A percentile compares a stretch with the other conserved stretches of the same genome.
Evolutionary conservation across 192 early-diverging fungal species (phyloP).

Genomic region (Jimgerdemannia lactiflua): DNA sequence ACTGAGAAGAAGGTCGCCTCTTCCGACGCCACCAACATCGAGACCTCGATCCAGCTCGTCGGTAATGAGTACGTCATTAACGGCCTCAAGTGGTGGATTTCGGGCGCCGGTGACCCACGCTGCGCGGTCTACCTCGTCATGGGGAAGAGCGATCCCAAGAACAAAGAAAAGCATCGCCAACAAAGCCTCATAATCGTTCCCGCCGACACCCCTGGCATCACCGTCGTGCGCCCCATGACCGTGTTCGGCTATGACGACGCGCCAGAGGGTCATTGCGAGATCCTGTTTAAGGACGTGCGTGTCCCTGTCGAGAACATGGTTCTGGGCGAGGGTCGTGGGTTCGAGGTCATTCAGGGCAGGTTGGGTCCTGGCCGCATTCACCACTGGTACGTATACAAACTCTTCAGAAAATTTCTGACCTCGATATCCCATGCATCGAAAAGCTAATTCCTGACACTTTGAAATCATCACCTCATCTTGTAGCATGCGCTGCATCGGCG

Average conservation of each 20-base stretch:
- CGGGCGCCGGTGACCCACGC: conserved; percentile 93
- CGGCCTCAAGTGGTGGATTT: conserved; percentile 98
- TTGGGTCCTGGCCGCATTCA: conserved; percentile 97
- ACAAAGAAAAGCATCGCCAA: conserved; percentile 72
- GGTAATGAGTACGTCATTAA: conserved; percentile 69
- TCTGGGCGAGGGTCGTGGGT: conserved; percentile 95
- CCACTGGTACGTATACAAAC: conserved; percentile 63
- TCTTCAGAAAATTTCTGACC: too few species aligned
- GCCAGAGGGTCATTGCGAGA: conserved; percentile 95
- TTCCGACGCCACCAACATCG: conserved; percentile 98
- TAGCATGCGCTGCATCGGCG: conserved; percentile 89
- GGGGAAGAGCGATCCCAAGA: conserved; percentile 80
- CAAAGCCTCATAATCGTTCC: conserved; percentile 92
- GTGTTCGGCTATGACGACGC: conserved; percentile 98
- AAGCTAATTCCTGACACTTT: not conserved
- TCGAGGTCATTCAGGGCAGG: conserved; percentile 97
- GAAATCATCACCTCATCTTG: not conserved
- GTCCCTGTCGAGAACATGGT: conserved; percentile 88
- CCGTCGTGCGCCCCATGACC: conserved; percentile 77
- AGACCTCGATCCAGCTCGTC: conserved; percentile 70
- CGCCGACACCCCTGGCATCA: conserved; percentile 77
- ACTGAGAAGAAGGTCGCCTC: conserved; percentile 94
- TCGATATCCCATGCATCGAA: too few species aligned
- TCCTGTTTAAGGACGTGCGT: conserved; percentile 84
- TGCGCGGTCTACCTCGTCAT: conserved; percentile 90